Conservation (phyloP, 2,329 filamentous ascomycete species). For the Diplodia intermedia region DNA sequence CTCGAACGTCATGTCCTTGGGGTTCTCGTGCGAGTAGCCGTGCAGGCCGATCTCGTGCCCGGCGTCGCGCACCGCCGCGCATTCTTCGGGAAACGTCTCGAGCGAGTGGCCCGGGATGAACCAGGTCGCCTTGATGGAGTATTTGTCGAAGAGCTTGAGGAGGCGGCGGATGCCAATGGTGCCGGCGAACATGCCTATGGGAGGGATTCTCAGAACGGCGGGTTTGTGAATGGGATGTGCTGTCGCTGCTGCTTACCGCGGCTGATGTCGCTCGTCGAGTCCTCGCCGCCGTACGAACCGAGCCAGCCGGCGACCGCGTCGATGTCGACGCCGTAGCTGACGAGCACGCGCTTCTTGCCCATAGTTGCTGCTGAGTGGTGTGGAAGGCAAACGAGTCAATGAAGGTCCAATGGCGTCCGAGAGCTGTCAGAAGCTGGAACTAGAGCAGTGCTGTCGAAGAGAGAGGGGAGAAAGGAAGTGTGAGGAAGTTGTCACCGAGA, state of each 20-base stretch:
- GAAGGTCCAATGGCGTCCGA: not conserved
- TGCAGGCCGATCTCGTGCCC: constrained; percentile 74
- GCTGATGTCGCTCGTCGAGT: constrained; percentile 74
- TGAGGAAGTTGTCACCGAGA: not conserved
- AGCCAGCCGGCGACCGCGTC: constrained; percentile 78
- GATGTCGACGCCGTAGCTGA: constrained; percentile 73
- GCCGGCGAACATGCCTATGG: constrained; percentile 68
- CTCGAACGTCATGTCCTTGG: constrained; percentile 72
- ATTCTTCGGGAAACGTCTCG: constrained; percentile 72
- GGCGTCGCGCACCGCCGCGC: constrained; percentile 64
- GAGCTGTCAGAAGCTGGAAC: not conserved
- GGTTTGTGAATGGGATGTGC: not conserved
- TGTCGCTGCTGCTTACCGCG: constrained; percentile 61
- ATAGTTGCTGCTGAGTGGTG: constrained; percentile 38
- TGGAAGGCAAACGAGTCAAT: not conserved
- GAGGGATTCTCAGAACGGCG: not conserved
- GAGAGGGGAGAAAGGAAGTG: not conserved
- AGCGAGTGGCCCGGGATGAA: constrained; percentile 69
- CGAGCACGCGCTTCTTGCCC: constrained; percentile 61
- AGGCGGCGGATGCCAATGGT: constrained; percentile 70
- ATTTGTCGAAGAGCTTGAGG: constrained; percentile 74
- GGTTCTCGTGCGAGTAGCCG: constrained; percentile 77
- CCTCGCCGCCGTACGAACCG: constrained; percentile 75
- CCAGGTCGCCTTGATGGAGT: constrained; percentile 73
- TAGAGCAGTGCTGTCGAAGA: not conserved